These are phyloP conservation scores for Fusarium domesticum DNA, from an alignment of 2,329 filamentous ascomycete genomes.

Conservation along the genomic window DNA sequence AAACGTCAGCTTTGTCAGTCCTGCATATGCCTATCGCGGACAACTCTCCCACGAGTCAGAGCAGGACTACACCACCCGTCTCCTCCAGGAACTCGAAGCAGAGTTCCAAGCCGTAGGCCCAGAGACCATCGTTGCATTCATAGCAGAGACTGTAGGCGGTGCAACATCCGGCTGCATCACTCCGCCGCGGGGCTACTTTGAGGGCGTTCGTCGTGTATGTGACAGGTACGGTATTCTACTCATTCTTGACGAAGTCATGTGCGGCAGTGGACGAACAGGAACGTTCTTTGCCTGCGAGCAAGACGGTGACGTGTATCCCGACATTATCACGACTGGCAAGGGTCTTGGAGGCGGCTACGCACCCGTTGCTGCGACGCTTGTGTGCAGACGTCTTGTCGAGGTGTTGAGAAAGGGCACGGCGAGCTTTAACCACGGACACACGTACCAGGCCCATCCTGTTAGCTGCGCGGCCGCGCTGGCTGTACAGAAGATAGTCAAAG, in stretches of 20 bases:
- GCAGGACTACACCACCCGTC: constrained; percentile 55
- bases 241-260: constrained; percentile 80
- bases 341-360: constrained; percentile 62
- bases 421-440: constrained; percentile 54
- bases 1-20: constrained; percentile 59
- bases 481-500: constrained; percentile 56
- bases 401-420: constrained; percentile 37
- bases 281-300: constrained; percentile 61
- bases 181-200: constrained; percentile 64
- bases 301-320: constrained; percentile 52
- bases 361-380: constrained; percentile 59
- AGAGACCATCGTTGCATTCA: constrained; percentile 66
- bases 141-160: constrained; percentile 71
- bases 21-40: constrained; percentile 64
- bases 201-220: constrained; percentile 65
- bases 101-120: constrained; percentile 64
- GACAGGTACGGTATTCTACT: constrained; percentile 68
- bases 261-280: constrained; percentile 59
- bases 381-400: constrained; percentile 50
- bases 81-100: constrained; percentile 63
- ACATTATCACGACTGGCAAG: constrained; percentile 66
- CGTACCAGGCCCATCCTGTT: constrained; percentile 58
- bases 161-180: constrained; percentile 66
- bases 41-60: constrained; percentile 51
- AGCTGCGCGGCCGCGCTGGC: constrained; percentile 61